Evolutionary conservation across 2,329 filamentous ascomycete genomes (phyloP), one percentile per base, ranked within the genome.

Genomic region (Phyllosticta ampelicida): DNA sequence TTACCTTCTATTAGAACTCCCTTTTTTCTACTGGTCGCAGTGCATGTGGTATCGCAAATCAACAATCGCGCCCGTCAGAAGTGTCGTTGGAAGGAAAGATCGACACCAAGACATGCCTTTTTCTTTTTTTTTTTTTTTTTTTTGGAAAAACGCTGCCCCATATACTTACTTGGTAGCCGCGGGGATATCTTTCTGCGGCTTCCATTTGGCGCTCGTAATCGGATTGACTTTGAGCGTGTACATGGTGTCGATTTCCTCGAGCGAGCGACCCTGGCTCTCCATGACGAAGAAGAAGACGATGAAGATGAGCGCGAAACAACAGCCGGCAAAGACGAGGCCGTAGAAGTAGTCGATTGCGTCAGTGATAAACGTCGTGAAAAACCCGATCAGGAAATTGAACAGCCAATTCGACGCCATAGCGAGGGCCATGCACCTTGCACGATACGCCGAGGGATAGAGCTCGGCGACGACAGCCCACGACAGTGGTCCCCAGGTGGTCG

Each of bases 181-280:
- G 1, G 36, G 36, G 6, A n/a, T 16, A 16, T 44, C 68, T 54
- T 68, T 65, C 4, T 67, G 63, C 11, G 65, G 66, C 10, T 65
- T 53, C 80, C 80, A 87, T 61, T 78, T 73, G 51, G 74, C 68
- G 64, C 82, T 85, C 75, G 83, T 80, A 71, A 66, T 61, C 62
- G 85, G 83, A 62, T 73, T 79, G 36, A 87, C 81, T 16, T 72
- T 72, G 57, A 83, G 74, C 29, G 86, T 74, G 62, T 89, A 89
- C 75, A 80, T 78, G 60, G 79, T 75, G 65, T 74, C 71, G 19
- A 73, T 74, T 61, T 74, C 71, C 63, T 74, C 71, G 19, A 74
- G 63, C 2, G 64, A 66, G 19, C 71, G 62, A 52, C 71, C 71
- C 56, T 71, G 68, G 58, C 63, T 65, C 59, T 74, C 71, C 52